Evolutionary conservation across 1,284 basidiomycete species (phyloP).

Genomic region (Prillingera fragicola): DNA sequence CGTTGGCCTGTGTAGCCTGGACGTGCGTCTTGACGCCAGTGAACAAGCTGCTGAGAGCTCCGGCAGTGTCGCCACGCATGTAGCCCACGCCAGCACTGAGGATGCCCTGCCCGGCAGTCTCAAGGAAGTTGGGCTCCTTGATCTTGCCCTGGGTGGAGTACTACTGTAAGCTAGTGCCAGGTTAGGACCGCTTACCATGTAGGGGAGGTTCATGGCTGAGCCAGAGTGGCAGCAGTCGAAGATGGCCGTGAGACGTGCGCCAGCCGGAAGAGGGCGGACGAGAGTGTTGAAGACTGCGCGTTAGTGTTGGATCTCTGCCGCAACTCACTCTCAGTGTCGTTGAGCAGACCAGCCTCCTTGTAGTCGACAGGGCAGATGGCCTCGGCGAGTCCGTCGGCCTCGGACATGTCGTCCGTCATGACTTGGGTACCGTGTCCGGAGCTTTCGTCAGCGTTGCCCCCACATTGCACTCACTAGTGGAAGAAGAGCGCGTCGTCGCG

Average conservation of each 20-base stretch:
- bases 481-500: constrained; percentile 88
- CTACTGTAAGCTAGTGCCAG: constrained; percentile 10
- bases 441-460: constrained; percentile 16
- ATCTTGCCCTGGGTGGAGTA: constrained; percentile 82
- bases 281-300: constrained; percentile 52
- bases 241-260: constrained; percentile 81
- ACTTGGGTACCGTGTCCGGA: constrained; percentile 77
- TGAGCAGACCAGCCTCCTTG: constrained; percentile 65
- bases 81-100: constrained; percentile 50
- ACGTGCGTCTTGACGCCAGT: constrained; percentile 20
- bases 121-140: constrained; percentile 80
- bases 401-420: constrained; percentile 58
- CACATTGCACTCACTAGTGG: constrained; percentile 52
- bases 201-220: constrained; percentile 50
- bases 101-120: constrained; percentile 70
- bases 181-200: constrained; percentile 30
- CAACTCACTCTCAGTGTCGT: constrained; percentile 55
- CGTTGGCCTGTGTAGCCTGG: constrained; percentile 28
- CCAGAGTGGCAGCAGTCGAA: constrained; percentile 59
- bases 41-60: constrained; percentile 56
- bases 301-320: not conserved
- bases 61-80: constrained; percentile 60
- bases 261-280: constrained; percentile 62
- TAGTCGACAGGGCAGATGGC: constrained; percentile 84
- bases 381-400: constrained; percentile 45